Percentiles rank a stretch among this genome's conserved stretches.
Evolutionary conservation across 1,284 basidiomycete genomes (phyloP).

Genomic region (Naganishia sp.): DNA sequence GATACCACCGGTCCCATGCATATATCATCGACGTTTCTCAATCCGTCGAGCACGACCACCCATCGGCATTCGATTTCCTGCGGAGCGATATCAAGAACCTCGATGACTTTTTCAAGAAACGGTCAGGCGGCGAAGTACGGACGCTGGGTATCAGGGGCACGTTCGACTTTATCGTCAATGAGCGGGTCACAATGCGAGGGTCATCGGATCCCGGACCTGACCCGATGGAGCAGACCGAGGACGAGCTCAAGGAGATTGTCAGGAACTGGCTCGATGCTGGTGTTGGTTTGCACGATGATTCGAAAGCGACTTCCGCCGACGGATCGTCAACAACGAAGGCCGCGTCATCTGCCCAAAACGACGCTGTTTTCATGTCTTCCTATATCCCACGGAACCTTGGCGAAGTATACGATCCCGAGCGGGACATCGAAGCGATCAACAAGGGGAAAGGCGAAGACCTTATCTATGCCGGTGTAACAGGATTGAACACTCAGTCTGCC

Average conservation of each 20-base stretch:
- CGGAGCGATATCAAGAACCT: conserved; percentile 89
- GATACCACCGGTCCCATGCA: conserved; percentile 65
- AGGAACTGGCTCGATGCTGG: conserved; percentile 60
- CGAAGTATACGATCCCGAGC: conserved; percentile 88
- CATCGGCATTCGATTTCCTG: conserved; percentile 92
- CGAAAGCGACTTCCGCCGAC: not conserved
- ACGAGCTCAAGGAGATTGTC: conserved; percentile 52
- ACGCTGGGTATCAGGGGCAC: conserved; percentile 78
- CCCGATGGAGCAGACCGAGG: conserved; percentile 48
- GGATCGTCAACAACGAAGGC: not conserved
- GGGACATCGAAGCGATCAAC: conserved; percentile 74
- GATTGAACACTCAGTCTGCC: conserved; percentile 58
- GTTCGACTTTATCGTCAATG: conserved; percentile 84
- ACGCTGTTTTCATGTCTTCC: conserved; percentile 79
- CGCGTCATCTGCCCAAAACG: conserved; percentile 58
- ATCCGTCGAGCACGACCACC: conserved; percentile 98
- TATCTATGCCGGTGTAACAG: conserved; percentile 83
- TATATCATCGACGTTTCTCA: conserved; percentile 99
- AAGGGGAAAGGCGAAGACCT: conserved; percentile 69
- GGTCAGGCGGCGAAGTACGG: conserved; percentile 62
- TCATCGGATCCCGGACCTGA: conserved; percentile 39
- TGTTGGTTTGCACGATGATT: conserved; percentile 34
- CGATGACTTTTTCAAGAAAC: conserved; percentile 84
- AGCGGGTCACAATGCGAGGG: conserved; percentile 50
- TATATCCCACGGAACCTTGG: conserved; percentile 91